Evolutionary conservation across 1,139 yeast species (phyloP).

Genomic region (Blastobotrys illinoisensis): DNA sequence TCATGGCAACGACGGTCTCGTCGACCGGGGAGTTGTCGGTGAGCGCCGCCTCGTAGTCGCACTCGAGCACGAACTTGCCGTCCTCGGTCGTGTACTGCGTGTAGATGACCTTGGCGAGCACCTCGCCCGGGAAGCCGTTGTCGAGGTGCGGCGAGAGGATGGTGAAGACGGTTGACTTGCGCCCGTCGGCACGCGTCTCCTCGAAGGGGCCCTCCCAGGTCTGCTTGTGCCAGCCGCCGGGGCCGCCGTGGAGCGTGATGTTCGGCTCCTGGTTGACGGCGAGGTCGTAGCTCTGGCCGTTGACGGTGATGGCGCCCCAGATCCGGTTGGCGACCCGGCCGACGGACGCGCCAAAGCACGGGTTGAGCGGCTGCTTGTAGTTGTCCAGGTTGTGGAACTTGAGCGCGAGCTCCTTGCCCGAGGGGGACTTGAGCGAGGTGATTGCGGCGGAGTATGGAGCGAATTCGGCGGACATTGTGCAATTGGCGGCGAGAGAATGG

Average conservation of each 20-base stretch:
- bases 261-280: constrained; percentile 40
- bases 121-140: constrained; percentile 53
- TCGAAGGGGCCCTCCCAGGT: constrained; percentile 32
- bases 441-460: constrained; percentile 21
- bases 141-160: constrained; percentile 42
- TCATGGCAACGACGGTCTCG: constrained; percentile 51
- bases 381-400: constrained; percentile 24
- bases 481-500: not conserved
- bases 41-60: constrained; percentile 47
- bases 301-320: constrained; percentile 38
- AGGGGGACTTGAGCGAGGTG: constrained; percentile 24
- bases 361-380: constrained; percentile 34
- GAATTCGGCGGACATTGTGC: constrained; percentile 10
- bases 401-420: constrained; percentile 24
- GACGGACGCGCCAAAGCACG: constrained; percentile 56
- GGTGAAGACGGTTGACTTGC: constrained; percentile 28
- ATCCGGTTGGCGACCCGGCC: constrained; percentile 65
- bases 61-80: constrained; percentile 30
- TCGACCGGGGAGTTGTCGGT: constrained; percentile 37
- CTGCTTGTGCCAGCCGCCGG: constrained; percentile 47
- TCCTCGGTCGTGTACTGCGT: constrained; percentile 30
- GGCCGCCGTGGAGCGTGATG: constrained; percentile 48
- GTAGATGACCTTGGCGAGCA: constrained; percentile 43
- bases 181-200: constrained; percentile 45
- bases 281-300: constrained; percentile 40